phyloP scores from a whole-genome alignment of 495 filamentous ascomycete species.

The Aspergillus hancockii region DNA sequence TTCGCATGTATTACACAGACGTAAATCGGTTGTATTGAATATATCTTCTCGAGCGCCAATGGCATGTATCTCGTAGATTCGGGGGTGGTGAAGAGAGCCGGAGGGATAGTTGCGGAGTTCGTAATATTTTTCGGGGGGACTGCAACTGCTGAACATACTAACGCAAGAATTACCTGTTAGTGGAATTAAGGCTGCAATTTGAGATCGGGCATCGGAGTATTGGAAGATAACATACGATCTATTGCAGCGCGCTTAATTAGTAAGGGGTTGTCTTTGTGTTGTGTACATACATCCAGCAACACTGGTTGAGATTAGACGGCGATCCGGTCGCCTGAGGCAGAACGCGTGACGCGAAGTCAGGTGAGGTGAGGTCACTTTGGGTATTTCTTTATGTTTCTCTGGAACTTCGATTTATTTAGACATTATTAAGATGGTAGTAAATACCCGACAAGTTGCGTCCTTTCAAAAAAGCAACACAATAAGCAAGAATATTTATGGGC shows the following conservation, averaged over 20 bases:
- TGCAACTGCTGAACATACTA: not conserved
- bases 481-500: no score
- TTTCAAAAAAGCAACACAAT: no score
- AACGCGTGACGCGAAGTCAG: conserved; percentile 39
- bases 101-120: conserved; percentile 12
- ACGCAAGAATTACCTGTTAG: not conserved
- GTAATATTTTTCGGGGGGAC: conserved; percentile 6
- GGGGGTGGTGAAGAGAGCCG: not conserved
- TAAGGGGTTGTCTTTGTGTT: not conserved
- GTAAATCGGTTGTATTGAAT: not conserved
- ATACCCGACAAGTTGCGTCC: no score
- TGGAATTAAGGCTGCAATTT: not conserved
- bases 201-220: not conserved
- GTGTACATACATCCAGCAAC: not conserved
- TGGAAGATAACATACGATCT: not conserved
- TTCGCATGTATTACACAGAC: not conserved
- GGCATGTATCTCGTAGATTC: not conserved
- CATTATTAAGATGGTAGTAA: no score
- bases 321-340: conserved; percentile 35
- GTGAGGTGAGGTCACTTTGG: conserved; percentile 15
- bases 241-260: not conserved
- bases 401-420: not conserved
- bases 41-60: not conserved
- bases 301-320: not conserved
- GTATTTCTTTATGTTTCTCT: not conserved